Conservation (phyloP, 106 monocot species). For the Alisma plantagoaquatica region DNA sequence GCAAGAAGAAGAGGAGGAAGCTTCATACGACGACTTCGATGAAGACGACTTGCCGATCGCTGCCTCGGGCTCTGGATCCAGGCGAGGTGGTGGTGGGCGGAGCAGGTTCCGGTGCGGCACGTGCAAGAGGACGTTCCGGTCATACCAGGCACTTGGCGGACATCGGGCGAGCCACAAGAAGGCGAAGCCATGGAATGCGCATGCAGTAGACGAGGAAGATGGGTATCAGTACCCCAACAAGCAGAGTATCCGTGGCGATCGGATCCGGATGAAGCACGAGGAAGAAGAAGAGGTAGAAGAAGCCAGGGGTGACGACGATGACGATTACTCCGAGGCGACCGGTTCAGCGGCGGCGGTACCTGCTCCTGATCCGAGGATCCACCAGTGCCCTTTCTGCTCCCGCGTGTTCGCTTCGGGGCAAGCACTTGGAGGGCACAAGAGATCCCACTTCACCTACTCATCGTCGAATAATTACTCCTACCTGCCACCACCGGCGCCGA, state of each 20-base stretch:
- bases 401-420: constrained; percentile 52
- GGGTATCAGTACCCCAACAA: too few relatives aligned
- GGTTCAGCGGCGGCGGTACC: background rate
- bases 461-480: too few relatives aligned
- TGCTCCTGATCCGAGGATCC: constrained; percentile 11
- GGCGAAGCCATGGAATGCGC: too few relatives aligned
- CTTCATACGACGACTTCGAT: background rate
- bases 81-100: too few relatives aligned
- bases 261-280: too few relatives aligned
- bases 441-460: constrained; percentile 26
- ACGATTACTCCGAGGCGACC: background rate
- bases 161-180: constrained; percentile 29
- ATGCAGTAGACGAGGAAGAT: too few relatives aligned
- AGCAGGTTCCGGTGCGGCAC: constrained; percentile 39
- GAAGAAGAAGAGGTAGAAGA: too few relatives aligned
- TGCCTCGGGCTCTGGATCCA: too few relatives aligned
- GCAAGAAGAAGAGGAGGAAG: background rate
- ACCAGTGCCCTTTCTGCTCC: constrained; percentile 54
- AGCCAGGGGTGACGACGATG: background rate
- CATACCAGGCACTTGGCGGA: constrained; percentile 28
- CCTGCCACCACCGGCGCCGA: background rate
- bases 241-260: too few relatives aligned
- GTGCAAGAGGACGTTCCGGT: constrained; percentile 63
- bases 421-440: constrained; percentile 63
- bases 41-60: too few relatives aligned